Percentiles rank a stretch among this genome's conserved stretches.
These are phyloP conservation scores for Geranium brycei DNA, from an alignment of 345 rosid genomes.

Conservation along the genomic window DNA sequence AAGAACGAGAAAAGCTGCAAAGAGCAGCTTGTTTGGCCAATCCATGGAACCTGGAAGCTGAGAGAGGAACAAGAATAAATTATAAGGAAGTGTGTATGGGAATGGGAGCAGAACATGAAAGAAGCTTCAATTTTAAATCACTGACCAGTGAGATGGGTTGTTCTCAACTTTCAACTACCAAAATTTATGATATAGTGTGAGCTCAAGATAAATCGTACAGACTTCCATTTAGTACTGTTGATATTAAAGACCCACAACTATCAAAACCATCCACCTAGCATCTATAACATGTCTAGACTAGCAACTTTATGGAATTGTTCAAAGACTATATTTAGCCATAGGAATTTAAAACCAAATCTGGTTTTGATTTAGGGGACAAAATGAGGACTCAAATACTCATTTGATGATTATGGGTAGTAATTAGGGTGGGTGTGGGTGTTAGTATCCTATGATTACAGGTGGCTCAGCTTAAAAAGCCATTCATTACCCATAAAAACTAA, in stretches of 20 bases:
- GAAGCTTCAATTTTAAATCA: slow-evolving; percentile 8
- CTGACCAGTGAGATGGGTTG: slow-evolving; percentile 6
- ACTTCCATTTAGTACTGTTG: neutral
- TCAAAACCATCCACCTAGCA: neutral
- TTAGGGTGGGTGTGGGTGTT: neutral
- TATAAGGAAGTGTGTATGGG: neutral
- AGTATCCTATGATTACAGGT: neutral
- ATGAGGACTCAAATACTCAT: neutral
- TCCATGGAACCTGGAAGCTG: slow-evolving; percentile 25
- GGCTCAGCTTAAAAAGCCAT: neutral
- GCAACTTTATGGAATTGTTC: no score
- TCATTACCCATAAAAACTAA: neutral
- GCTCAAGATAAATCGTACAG: slow-evolving; percentile 1
- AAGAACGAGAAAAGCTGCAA: slow-evolving; percentile 33
- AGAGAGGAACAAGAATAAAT: neutral
- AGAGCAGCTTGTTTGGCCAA: slow-evolving; percentile 19
- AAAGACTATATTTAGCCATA: neutral
- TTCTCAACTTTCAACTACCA: slow-evolving; percentile 45
- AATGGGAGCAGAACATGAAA: neutral
- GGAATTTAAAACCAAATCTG: neutral
- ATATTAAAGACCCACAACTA: neutral
- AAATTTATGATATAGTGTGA: slow-evolving; percentile 24
- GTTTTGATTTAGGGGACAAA: neutral
- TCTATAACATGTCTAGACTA: no score
- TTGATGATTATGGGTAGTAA: neutral